Evolutionary conservation across 2,329 filamentous ascomycete species (phyloP), one percentile per base, ranked within the genome.

Genomic region (Pleomassaria siparia): DNA sequence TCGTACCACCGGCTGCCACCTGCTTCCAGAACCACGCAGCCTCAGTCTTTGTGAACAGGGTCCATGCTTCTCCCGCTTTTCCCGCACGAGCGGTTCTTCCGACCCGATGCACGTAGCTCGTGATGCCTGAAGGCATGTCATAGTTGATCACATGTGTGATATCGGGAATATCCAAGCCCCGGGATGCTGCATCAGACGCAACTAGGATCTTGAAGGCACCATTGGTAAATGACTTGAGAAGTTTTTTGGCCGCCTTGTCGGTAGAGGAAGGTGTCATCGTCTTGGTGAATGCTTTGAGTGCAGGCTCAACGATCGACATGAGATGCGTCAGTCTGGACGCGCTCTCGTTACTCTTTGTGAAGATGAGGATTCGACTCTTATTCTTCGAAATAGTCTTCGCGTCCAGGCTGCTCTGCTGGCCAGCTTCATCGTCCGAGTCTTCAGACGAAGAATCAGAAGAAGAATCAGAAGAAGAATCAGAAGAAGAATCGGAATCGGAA

Each of bases 111-210:
- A 97, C 85, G 61, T 97, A 97, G 20, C 85, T 87, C 5, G 87
- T 87, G 26, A 91, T 76, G 62, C 86, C 91, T 4, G 84, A 80
- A 0, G 92, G 92, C 43, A 96, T 80, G 67, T 96, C 92, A 75
- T 97, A 97, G 74, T 96, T 96, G 71, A 97, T 77, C 39, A 97
- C 90, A 64, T 95, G 88, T 28, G 85, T 84, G 39, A 97, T 80
- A 39, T 82, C 80, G 1, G 84, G 82, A 11, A 96, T 79, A 69
- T 97, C 92, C 21, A 97, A 84, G 61, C 92, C 94, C 54, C 92
- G 88, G 2, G 91, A 89, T 1, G 94, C 89, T n/a, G 95, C 86
- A 67, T 97, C 92, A 0, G 94, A 95, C 1, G 91, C 91, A 37
- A 97, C 86, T 35, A 97, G 82, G 39, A 95, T 83, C 6, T 85